Evolutionary conservation across 1,284 basidiomycete genomes (phyloP).

Genomic region (Vanrija sp.): DNA sequence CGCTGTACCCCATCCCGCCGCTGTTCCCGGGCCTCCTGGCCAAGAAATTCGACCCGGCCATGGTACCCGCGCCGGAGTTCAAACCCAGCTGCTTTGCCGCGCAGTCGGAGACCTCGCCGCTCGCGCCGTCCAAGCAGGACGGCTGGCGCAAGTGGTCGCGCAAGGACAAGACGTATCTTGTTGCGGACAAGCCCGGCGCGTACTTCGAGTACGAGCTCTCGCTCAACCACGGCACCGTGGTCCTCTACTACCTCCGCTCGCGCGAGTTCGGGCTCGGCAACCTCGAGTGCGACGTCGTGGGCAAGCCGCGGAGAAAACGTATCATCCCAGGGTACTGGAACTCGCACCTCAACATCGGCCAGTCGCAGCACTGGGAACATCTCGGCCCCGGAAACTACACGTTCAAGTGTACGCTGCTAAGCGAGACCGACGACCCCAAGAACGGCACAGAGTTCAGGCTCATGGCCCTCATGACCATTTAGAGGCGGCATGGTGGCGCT

Average conservation of each 20-base stretch:
- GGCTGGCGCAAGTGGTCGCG: slow-evolving; percentile 43
- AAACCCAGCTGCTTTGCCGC: slow-evolving; percentile 37
- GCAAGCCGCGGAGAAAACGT: slow-evolving; percentile 2
- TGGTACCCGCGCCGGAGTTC: slow-evolving; percentile 20
- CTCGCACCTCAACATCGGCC: slow-evolving; percentile 18
- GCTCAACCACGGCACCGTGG: slow-evolving; percentile 24
- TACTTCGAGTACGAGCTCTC: slow-evolving; percentile 33
- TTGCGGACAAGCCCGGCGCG: slow-evolving; percentile 37
- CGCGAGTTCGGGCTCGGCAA: slow-evolving; percentile 33
- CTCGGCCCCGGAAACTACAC: background rate
- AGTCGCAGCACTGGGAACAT: background rate
- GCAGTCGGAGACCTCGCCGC: slow-evolving; percentile 24
- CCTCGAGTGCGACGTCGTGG: slow-evolving; percentile 27
- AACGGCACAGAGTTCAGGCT: slow-evolving; percentile 13
- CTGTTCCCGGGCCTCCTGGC: slow-evolving; percentile 9
- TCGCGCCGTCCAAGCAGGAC: slow-evolving; percentile 24
- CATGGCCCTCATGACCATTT: slow-evolving; percentile 10
- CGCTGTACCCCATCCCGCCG: slow-evolving; percentile 22
- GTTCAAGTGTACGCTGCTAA: slow-evolving; percentile 6
- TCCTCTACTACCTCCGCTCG: slow-evolving; percentile 39
- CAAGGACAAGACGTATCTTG: slow-evolving; percentile 40
- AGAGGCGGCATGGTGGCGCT: no score
- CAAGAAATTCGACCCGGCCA: slow-evolving; percentile 4
- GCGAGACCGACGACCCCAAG: slow-evolving; percentile 4
- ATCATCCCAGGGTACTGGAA: slow-evolving; percentile 36